A percentile compares a stretch with the other conserved stretches of the same genome.
Conservation (phyloP, 306 rosid species). For the Quercus suber region DNA sequence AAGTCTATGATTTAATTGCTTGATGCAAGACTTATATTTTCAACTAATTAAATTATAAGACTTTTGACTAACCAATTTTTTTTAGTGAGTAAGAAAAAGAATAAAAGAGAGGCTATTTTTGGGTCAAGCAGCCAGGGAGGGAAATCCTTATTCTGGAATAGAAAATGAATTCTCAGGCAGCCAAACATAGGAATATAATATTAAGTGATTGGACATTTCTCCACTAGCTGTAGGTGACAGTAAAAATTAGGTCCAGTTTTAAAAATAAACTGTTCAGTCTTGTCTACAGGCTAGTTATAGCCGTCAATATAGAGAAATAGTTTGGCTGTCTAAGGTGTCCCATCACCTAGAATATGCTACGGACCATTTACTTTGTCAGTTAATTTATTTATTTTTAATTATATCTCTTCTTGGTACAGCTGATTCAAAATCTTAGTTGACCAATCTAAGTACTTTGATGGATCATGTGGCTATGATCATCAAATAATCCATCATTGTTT, state of each 20-base stretch:
- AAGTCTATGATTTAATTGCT: too few species aligned
- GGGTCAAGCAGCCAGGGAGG: too few species aligned
- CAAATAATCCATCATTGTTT: background rate
- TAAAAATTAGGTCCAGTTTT: background rate
- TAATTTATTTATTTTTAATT: background rate
- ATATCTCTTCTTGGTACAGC: background rate
- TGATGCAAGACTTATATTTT: too few species aligned
- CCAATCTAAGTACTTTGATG: background rate
- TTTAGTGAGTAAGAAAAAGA: too few species aligned
- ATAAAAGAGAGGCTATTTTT: too few species aligned
- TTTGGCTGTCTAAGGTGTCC: conserved; percentile 18
- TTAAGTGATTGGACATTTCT: background rate
- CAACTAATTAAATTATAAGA: too few species aligned
- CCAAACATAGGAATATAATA: too few species aligned
- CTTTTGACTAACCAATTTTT: too few species aligned
- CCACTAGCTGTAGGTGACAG: background rate
- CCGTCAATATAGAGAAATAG: background rate
- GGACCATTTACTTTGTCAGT: background rate
- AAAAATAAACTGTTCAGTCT: background rate
- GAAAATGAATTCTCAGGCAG: too few species aligned
- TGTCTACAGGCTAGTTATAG: background rate
- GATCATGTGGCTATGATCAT: background rate
- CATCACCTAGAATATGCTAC: conserved; percentile 4
- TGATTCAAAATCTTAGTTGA: background rate
- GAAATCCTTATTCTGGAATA: too few species aligned